phyloP scores from a whole-genome alignment of 495 filamentous ascomycete genomes.

The Wilcoxina mikolae region DNA sequence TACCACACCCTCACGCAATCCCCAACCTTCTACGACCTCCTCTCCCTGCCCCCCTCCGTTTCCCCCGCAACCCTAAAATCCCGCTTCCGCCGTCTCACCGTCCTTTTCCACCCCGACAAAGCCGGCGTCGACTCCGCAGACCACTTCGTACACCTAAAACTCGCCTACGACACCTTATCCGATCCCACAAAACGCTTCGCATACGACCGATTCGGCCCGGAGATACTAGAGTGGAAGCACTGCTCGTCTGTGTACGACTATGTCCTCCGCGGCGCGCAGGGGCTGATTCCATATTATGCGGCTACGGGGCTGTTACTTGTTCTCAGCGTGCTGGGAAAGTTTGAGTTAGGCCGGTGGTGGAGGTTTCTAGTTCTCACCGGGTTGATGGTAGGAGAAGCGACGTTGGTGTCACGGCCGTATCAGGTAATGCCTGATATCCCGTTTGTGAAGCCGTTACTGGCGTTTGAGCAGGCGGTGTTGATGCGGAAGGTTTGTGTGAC shows the following conservation, averaged over 20 bases:
- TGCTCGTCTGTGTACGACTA: conserved; percentile 61
- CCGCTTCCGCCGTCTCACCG: conserved; percentile 71
- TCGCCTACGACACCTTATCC: conserved; percentile 66
- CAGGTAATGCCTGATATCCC: not conserved
- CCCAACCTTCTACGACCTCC: conserved; percentile 61
- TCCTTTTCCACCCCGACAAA: conserved; percentile 85
- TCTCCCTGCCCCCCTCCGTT: conserved; percentile 51
- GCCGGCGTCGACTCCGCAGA: conserved; percentile 39
- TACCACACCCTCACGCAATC: conserved; percentile 59
- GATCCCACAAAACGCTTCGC: conserved; percentile 73
- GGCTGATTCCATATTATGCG: conserved; percentile 49
- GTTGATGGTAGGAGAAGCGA: conserved; percentile 58
- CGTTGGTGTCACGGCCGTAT: conserved; percentile 56
- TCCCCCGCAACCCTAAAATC: conserved; percentile 65
- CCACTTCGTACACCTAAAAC: conserved; percentile 68
- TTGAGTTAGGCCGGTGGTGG: conserved; percentile 82
- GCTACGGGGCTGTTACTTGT: conserved; percentile 47
- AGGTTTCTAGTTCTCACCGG: conserved; percentile 61
- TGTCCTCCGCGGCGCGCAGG: conserved; percentile 47
- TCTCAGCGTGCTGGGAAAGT: conserved; percentile 60
- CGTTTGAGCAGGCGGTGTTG: conserved; percentile 71
- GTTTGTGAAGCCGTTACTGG: conserved; percentile 51
- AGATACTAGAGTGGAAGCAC: conserved; percentile 51
- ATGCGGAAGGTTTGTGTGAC: conserved; percentile 61
- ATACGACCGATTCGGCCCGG: conserved; percentile 82